A percentile compares a stretch with the other conserved stretches of the same genome.
phyloP scores from a whole-genome alignment of 306 rosid genomes.

The Vicia villosa region DNA sequence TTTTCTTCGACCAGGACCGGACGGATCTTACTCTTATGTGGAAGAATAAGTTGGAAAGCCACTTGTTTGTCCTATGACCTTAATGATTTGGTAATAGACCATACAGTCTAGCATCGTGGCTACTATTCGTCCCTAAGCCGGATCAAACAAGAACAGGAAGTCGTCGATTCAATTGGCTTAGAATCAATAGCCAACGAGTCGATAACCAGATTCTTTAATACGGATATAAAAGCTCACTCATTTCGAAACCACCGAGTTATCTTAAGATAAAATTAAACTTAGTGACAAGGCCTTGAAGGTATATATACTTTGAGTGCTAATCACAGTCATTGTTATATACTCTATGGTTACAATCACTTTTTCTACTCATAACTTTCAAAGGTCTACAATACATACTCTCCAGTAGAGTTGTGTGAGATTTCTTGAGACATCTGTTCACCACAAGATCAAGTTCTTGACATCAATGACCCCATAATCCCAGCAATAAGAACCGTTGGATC shows the following conservation, averaged over 20 bases:
- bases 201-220: too few relatives aligned
- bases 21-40: too few relatives aligned
- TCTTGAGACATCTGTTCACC: neutral
- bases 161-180: too few relatives aligned
- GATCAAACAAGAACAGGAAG: too few relatives aligned
- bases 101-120: too few relatives aligned
- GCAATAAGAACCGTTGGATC: constrained; percentile 91
- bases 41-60: neutral
- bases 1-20: too few relatives aligned
- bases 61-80: too few relatives aligned
- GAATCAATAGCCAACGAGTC: too few relatives aligned
- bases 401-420: neutral
- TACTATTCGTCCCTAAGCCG: too few relatives aligned
- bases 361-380: neutral
- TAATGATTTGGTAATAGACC: neutral
- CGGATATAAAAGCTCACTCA: too few relatives aligned
- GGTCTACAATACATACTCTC: too few relatives aligned
- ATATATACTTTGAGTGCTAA: neutral
- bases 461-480: constrained; percentile 70
- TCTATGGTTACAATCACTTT: neutral
- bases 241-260: too few relatives aligned
- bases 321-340: neutral
- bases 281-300: neutral
- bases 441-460: constrained; percentile 37
- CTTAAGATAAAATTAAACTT: neutral